These are phyloP conservation scores for Pinus taeda DNA, from an alignment of 75 land plant species.

Conservation along the genomic window DNA sequence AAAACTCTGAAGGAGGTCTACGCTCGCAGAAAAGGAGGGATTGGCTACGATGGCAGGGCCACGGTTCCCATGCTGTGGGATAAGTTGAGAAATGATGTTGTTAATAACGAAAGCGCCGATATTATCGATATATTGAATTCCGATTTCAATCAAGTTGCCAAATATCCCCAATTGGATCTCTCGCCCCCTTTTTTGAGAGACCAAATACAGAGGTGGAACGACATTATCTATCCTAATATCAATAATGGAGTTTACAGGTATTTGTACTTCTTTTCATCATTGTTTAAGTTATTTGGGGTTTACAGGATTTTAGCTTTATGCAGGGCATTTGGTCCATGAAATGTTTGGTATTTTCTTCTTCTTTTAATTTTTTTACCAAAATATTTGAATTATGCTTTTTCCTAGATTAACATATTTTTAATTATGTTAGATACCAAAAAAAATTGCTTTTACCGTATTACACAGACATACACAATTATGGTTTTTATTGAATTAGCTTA, in stretches of 20 bases:
- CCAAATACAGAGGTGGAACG: conserved; percentile 81
- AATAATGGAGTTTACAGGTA: conserved; percentile 96
- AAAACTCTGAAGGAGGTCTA: conserved; percentile 70
- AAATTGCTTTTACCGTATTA: too few relatives aligned
- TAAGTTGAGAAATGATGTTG: conserved; percentile 41
- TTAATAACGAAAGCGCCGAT: conserved; percentile 91
- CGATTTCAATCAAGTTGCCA: conserved; percentile 36
- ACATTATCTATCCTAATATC: conserved; percentile 58
- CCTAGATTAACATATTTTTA: too few relatives aligned
- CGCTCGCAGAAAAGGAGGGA: conserved; percentile 43
- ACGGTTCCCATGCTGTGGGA: conserved; percentile 99
- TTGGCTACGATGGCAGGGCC: conserved; percentile 58
- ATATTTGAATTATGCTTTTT: too few relatives aligned
- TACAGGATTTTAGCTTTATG: too few relatives aligned
- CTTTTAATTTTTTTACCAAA: too few relatives aligned
- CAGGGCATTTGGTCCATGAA: too few relatives aligned
- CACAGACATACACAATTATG: too few relatives aligned
- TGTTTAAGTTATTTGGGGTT: not conserved
- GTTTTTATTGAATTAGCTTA: too few relatives aligned
- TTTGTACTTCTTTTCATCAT: not conserved
- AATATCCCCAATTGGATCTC: conserved; percentile 53
- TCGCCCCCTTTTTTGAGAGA: conserved; percentile 44
- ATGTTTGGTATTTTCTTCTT: too few relatives aligned
- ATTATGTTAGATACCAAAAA: too few relatives aligned
- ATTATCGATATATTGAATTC: conserved; percentile 75